phyloP scores from a whole-genome alignment of 345 rosid genomes.

The Dipteronia sinensis region DNA sequence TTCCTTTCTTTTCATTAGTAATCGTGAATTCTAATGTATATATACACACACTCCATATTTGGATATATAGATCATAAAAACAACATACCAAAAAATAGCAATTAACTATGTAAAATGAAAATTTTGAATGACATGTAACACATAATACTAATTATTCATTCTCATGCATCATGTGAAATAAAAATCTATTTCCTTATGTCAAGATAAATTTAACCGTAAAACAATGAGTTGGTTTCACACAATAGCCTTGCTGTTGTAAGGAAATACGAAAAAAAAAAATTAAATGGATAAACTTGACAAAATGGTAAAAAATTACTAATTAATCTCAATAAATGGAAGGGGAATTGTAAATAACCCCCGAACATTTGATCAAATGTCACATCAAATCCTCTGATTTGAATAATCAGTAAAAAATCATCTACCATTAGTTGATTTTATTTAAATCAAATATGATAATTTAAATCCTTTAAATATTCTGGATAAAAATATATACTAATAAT shows the following conservation, averaged over 20 bases:
- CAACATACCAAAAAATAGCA: neutral
- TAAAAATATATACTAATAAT: too few species aligned
- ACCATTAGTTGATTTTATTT: too few species aligned
- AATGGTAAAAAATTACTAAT: too few species aligned
- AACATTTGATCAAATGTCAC: too few species aligned
- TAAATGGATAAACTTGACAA: too few species aligned
- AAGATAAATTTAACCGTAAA: neutral
- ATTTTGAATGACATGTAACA: neutral
- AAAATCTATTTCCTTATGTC: neutral
- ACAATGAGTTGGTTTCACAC: neutral
- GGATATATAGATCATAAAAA: neutral
- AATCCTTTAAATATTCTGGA: too few species aligned
- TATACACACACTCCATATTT: neutral
- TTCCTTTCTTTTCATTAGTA: neutral
- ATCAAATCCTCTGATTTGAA: too few species aligned
- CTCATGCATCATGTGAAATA: neutral
- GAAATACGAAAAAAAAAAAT: neutral
- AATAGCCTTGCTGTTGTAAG: neutral
- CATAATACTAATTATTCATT: neutral
- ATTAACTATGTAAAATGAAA: neutral
- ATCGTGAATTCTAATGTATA: neutral
- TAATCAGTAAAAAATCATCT: too few species aligned
- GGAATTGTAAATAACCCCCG: too few species aligned
- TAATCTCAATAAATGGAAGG: too few species aligned
- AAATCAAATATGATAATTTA: too few species aligned